Evolutionary conservation across 2,329 filamentous ascomycete genomes (phyloP).

Genomic region (Apiospora arundinis): DNA sequence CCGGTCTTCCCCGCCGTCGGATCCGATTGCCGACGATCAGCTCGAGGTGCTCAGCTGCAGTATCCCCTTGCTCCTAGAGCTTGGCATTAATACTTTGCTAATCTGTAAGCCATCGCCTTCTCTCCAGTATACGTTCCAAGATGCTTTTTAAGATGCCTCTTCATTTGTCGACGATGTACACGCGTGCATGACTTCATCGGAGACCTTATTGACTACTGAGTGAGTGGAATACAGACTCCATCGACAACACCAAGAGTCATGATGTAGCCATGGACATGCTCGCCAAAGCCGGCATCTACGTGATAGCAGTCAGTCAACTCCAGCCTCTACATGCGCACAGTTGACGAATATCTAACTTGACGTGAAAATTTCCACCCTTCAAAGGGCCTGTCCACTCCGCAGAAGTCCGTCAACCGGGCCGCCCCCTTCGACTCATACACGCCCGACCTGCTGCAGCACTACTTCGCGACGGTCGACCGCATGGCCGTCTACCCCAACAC

Average conservation of each 20-base stretch:
- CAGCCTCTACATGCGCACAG: background rate
- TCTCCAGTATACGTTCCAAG: no score
- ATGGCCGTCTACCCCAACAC: constrained; percentile 38
- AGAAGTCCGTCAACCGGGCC: constrained; percentile 22
- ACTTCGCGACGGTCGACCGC: constrained; percentile 34
- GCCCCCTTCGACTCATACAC: constrained; percentile 30
- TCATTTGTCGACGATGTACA: no score
- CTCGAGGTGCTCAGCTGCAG: constrained; percentile 31
- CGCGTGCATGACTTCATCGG: background rate
- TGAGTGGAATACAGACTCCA: constrained; percentile 23
- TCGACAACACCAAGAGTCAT: constrained; percentile 31
- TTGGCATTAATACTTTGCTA: constrained; percentile 37
- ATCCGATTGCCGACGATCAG: constrained; percentile 31
- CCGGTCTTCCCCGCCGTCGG: background rate
- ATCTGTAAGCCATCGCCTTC: no score
- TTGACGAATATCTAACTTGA: background rate
- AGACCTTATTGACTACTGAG: background rate
- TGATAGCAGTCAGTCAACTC: constrained; percentile 33
- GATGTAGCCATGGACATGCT: constrained; percentile 33
- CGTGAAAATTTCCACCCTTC: background rate
- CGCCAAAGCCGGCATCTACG: constrained; percentile 36
- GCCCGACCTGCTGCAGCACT: constrained; percentile 26
- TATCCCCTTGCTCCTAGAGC: constrained; percentile 34
- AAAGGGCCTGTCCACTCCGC: constrained; percentile 27
- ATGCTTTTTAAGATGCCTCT: no score